phyloP scores from a whole-genome alignment of 2,329 filamentous ascomycete species.

The Calonectria pseudoreteaudii region DNA sequence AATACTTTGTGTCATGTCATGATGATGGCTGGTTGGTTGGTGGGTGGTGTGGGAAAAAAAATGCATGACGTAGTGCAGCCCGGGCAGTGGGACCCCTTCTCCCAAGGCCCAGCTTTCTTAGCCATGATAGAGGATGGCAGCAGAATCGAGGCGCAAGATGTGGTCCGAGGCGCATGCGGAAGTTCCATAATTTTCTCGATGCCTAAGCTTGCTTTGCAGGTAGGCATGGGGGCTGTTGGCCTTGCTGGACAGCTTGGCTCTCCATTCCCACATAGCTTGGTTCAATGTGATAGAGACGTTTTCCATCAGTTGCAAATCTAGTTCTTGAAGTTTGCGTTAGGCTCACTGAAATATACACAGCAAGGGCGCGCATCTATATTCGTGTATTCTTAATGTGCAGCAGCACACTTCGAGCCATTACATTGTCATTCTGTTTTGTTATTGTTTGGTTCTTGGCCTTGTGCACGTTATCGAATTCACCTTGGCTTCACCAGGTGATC shows the following conservation, averaged over 20 bases:
- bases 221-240: not conserved
- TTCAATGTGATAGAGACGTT: not conserved
- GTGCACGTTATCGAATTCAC: not conserved
- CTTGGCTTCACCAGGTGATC: not conserved
- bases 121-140: not conserved
- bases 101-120: not conserved
- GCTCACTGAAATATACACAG: not conserved
- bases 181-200: not conserved
- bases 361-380: no score
- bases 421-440: not conserved
- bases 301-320: not conserved
- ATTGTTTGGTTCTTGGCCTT: not conserved
- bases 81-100: constrained; percentile 27
- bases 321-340: not conserved
- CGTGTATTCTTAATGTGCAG: no score
- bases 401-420: not conserved
- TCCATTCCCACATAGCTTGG: not conserved
- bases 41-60: constrained; percentile 31
- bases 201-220: not conserved
- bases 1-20: constrained; percentile 19
- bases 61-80: constrained; percentile 44
- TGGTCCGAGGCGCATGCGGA: not conserved
- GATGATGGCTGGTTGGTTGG: constrained; percentile 34
- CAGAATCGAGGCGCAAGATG: not conserved
- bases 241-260: not conserved